Conservation (phyloP, 1,139 yeast genomes). For the Diutina pseudorugosa region DNA sequence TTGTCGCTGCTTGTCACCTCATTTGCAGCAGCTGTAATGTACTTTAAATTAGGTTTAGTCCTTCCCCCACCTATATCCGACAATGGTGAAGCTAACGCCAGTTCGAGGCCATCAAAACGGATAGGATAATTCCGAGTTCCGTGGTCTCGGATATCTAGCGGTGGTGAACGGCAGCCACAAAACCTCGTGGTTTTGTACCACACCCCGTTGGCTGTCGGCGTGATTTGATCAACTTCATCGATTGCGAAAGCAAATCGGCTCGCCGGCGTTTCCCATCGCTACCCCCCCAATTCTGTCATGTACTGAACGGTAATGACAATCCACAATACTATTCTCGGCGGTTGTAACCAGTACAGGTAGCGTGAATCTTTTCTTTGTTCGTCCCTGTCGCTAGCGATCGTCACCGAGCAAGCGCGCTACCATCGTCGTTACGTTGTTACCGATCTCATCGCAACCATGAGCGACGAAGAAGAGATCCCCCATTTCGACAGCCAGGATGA, state of each 20-base stretch:
- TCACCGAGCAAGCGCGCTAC: background rate
- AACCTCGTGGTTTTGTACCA: no score
- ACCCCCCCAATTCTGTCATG: no score
- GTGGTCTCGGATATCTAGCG: background rate
- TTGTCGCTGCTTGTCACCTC: background rate
- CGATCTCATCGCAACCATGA: background rate
- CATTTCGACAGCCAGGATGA: background rate
- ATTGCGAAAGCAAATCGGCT: no score
- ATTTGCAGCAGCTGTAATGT: background rate
- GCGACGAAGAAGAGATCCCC: constrained; percentile 1
- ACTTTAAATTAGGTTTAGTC: background rate
- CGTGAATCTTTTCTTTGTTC: no score
- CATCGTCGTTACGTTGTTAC: background rate
- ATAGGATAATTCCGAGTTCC: background rate
- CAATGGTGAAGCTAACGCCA: background rate
- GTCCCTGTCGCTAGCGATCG: no score
- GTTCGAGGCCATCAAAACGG: background rate
- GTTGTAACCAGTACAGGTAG: no score
- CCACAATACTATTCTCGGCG: no score
- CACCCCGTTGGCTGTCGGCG: no score
- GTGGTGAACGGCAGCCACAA: background rate
- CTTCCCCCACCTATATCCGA: background rate
- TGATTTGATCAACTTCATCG: no score
- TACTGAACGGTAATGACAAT: no score
- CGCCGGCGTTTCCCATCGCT: no score